Evolutionary conservation across 371 early-diverging fungal species (phyloP), one percentile per base, ranked within the genome.

Genomic region (Blakeslea trispora): DNA sequence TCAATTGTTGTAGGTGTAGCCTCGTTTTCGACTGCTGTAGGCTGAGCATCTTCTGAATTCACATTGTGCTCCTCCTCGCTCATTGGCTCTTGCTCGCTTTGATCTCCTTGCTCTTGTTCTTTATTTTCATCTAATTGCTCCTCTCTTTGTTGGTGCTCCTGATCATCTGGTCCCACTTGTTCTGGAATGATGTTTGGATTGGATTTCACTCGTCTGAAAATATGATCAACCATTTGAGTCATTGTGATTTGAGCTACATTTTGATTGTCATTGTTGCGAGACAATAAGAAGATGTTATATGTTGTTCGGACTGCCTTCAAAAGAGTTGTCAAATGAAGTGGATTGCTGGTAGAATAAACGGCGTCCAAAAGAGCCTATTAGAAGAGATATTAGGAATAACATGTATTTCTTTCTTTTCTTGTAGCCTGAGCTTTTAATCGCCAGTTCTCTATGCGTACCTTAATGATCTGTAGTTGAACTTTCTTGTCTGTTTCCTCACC

Each of bases 211-310:
- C 90, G 72, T 43, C 81, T 65, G 58, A 93, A 89, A n/a, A 94
- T 88, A 42, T 87, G 80, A 45, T 89, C 85, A 10, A 94, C 87
- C 90, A 97, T 97, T 69, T 97, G 96, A 0, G 88, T 87, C 50
- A 97, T 69, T 0, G 94, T 88, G 5, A 89, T 89, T 64, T 95
- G 93, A 1, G 96, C 93, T 22, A 94, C 80, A 44, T 86, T 91
- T 74, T 94, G 94, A 43, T 89, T 92, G 40, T 81, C 83, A 17
- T 83, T 79, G 39, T 85, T 84, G 41, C 87, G 81, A 7, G 92
- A 87, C 42, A 84, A 60, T 51, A 89, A 72, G 61, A 84, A 91
- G 22, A 90, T 85, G 50, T 86, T 88, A 59, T 84, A 85, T 3
- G 84, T 76, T 4, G 90, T 88, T 49, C 94, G 69, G n/a, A 96